Evolutionary conservation across 148 eudicot genomes (phyloP), one percentile per base, ranked within the genome.

Genomic region (Cornus kousa): DNA sequence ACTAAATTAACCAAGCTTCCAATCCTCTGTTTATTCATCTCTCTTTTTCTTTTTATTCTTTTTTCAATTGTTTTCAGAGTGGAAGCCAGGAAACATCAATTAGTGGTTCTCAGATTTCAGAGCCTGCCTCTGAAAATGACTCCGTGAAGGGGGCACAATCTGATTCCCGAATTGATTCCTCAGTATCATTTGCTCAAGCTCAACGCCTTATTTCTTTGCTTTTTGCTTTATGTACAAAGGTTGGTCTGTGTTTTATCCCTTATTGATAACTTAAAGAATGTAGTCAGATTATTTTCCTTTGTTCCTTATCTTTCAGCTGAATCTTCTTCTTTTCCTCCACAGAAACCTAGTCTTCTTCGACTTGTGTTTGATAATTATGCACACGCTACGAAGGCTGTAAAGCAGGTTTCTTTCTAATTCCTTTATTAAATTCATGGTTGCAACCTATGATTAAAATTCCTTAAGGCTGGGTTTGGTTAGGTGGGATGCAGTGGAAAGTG

Each of bases 181-280:
- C 81, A 77, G 83, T 88, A 79, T 85, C 96, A 77, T 78, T 89
- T 87, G 71, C 86, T 82, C 90, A 91, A 87, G 97, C 98, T 82
- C 95, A 90, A 75, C 89, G 94, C 67, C 89, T 87, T 32, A 83
- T 92, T 72, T 97, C 99, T 66, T 82, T 97, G 77, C 92, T 88
- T 91, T 97, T 97, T 87, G 94, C 99, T 60, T 90, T 97, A 75
- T 94, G 98, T 81, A 86, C 90, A 77, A 92, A 97, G 99, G 99
- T 91, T 43, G 68, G 80, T 78, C 43, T 75, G 66, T 9, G 70
- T 48, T 55, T 65, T 19, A 71, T 62, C 3, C 70, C 8, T 40
- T 74, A 16, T 65, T 77, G 73, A 78, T 60, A 71, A 39, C 28
- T 24, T 31, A 24, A n/a, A 73, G 67, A 33, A 53, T 72, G 22